phyloP scores from a whole-genome alignment of 768 basidiomycete species.

The Suillus plorans region DNA sequence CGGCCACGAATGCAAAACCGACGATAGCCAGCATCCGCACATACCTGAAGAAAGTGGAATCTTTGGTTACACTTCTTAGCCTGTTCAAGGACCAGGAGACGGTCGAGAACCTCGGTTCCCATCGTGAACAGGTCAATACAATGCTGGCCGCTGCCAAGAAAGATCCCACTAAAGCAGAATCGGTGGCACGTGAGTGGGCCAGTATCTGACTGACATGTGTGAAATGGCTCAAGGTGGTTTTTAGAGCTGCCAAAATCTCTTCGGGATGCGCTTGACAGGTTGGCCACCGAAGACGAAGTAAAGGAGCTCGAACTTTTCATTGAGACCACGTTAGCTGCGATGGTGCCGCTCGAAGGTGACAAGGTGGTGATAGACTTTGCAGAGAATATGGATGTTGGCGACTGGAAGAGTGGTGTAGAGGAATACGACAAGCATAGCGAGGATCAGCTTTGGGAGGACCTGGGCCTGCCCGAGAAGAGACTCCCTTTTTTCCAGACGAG shows the following conservation, averaged over 20 bases:
- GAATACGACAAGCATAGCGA: background rate
- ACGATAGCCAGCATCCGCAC: too few relatives aligned
- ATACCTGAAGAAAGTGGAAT: too few relatives aligned
- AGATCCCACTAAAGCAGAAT: too few relatives aligned
- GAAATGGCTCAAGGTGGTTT: background rate
- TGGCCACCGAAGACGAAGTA: background rate
- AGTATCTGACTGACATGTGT: too few relatives aligned
- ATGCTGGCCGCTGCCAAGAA: too few relatives aligned
- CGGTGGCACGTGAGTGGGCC: too few relatives aligned
- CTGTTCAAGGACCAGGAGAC: too few relatives aligned
- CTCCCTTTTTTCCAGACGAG: constrained; percentile 10
- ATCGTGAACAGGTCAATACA: too few relatives aligned
- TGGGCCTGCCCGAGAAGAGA: background rate
- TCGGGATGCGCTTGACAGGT: background rate
- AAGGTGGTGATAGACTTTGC: background rate
- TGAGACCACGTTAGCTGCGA: background rate
- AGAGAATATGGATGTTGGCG: background rate
- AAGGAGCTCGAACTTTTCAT: background rate
- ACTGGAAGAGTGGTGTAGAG: constrained; percentile 2
- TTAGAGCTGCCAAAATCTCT: background rate
- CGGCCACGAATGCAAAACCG: too few relatives aligned
- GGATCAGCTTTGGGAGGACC: constrained; percentile 3
- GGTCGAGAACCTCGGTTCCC: too few relatives aligned
- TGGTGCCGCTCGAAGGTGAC: background rate
- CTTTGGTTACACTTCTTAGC: too few relatives aligned